Base-by-base conservation (phyloP, 352 stramenopile genomes). In the Phytophthora ohioensis region DNA sequence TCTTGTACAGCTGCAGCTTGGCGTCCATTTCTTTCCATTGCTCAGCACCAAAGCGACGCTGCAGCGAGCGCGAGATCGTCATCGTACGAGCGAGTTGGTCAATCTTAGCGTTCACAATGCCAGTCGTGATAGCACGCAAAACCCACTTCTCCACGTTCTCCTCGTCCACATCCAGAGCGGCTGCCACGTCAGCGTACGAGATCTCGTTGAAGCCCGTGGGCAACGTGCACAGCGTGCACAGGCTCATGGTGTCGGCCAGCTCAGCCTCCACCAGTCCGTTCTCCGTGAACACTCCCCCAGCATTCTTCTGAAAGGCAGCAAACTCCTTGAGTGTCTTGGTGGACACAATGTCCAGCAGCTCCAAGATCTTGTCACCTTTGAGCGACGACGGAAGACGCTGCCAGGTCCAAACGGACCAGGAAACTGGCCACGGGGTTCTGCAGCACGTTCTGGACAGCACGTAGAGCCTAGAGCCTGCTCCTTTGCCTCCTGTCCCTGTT, bases 71-170 rank as follows among this genome's bases (percentile, higher is more conserved):
- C 47, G 84, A 91, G 53, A 96, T 85, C 68, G 98, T 91, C 34
- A 99, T 91, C 17, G 92, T 96, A 66, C 94, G 83, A 56, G 87
- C 81, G 57, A 98, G 79, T 73, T 99, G 96, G 79, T 99, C 94
- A 75, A 99, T 98, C 79, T 99, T 99, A 63, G 96, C 96, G 34
- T 79, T 88, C 64, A 98, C 81, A 21, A 99, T 70, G 36, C 93
- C 93, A 35, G 85, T 85, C 43, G 90, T 97, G 69, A 98, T 97
- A 57, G 92, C 94, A 52, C 88, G 87, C 68, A 99, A 97, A 52
- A 99, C 91, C 94, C 94, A 98, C 69, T 93, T 90, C 81, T 99
- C 96, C 21, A 98, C 93, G 27, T 98, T 87, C 45, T 89, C 77
- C 39, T 93, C 85, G 34, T 88, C 59, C 52, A 97, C 86, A 36